Percentiles rank a stretch among this genome's conserved stretches.
These are phyloP conservation scores for Bothriochloa decipiens DNA, from an alignment of 176 grass and related monocot genomes.

Conservation along the genomic window DNA sequence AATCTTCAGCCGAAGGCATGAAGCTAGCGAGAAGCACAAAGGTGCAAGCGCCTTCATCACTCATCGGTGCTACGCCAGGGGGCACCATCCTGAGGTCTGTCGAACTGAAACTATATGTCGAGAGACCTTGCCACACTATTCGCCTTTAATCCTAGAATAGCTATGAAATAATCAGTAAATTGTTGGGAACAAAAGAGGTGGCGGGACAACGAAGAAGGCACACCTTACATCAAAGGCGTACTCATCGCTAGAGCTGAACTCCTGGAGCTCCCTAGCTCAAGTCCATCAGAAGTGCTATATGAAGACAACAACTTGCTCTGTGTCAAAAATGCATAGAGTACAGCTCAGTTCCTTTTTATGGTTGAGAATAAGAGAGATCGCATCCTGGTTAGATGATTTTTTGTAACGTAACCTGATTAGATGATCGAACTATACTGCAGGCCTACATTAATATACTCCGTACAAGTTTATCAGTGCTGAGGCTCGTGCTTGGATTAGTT, in stretches of 20 bases:
- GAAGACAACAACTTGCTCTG: constrained; percentile 76
- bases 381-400: constrained; percentile 1
- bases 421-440: constrained; percentile 5
- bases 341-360: constrained; percentile 37
- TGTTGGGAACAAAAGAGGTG: not conserved
- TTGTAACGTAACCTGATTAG: not conserved
- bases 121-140: constrained; percentile 33
- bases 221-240: constrained; percentile 62
- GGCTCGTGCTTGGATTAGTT: not conserved
- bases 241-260: constrained; percentile 54
- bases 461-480: constrained; percentile 22
- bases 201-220: not conserved
- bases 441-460: not conserved
- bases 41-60: constrained; percentile 28
- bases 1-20: constrained; percentile 33
- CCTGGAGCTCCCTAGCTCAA: constrained; percentile 47
- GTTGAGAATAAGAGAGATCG: constrained; percentile 1
- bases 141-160: constrained; percentile 58
- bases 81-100: constrained; percentile 10
- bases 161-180: constrained; percentile 20
- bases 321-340: constrained; percentile 45
- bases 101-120: constrained; percentile 34
- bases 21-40: constrained; percentile 44
- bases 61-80: constrained; percentile 28
- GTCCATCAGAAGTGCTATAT: constrained; percentile 49